Conservation (phyloP, 805 yeast species). For the Jamesozyma hellenica region DNA sequence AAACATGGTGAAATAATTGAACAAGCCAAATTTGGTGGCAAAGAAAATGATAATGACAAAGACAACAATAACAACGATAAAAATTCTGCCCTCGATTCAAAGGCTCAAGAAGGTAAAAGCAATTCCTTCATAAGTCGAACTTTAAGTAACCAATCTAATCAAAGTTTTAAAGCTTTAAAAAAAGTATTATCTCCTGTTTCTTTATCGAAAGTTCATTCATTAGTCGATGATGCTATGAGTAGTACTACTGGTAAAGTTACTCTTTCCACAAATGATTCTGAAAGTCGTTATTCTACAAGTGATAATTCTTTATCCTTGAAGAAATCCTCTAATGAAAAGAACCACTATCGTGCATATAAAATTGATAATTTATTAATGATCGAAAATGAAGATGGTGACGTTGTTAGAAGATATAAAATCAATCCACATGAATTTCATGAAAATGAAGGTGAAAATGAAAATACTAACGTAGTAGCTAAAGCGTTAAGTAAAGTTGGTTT, state of each 20-base stretch:
- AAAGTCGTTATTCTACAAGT: not conserved
- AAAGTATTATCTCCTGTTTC: conserved; percentile 16
- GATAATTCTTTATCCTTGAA: not conserved
- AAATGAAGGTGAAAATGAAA: conserved; percentile 2
- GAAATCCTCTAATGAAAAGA: conserved; percentile 1
- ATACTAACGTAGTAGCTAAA: conserved; percentile 35
- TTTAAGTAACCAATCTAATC: conserved; percentile 18
- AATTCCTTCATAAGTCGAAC: conserved; percentile 5
- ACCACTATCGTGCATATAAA: conserved; percentile 56
- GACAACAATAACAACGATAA: not conserved
- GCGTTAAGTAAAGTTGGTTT: conserved; percentile 51
- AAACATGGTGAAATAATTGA: conserved; percentile 71
- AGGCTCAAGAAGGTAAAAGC: conserved; percentile 1
- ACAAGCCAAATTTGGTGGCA: conserved; percentile 34
- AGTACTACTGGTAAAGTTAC: not conserved
- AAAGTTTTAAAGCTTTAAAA: conserved; percentile 26
- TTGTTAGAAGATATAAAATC: conserved; percentile 70
- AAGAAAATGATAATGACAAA: conserved; percentile 19
- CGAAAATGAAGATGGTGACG: conserved; percentile 88
- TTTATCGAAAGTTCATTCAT: conserved; percentile 14
- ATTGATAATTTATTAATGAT: conserved; percentile 68
- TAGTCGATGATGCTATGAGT: conserved; percentile 7
- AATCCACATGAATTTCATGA: conserved; percentile 39
- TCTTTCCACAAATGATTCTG: not conserved
- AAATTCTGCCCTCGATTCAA: not conserved